These are phyloP conservation scores for Omphalea diandra DNA, from an alignment of 441 rosid species.

Conservation along the genomic window DNA sequence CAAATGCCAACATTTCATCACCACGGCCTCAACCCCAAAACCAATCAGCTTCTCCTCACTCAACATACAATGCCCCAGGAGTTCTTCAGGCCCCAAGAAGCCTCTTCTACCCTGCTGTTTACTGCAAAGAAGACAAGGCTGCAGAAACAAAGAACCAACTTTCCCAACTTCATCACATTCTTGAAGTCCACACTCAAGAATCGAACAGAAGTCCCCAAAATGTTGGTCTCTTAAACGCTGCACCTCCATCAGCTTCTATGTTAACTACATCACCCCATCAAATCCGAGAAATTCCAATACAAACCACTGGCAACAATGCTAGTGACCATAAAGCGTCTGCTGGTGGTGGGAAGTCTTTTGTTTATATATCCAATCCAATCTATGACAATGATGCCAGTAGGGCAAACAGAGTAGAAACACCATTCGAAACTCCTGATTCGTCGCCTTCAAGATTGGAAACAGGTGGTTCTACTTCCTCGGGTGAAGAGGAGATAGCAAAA, in stretches of 20 bases:
- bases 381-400: slow-evolving; percentile 36
- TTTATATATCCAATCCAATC: slow-evolving; percentile 87
- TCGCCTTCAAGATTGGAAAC: slow-evolving; percentile 69
- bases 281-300: slow-evolving; percentile 33
- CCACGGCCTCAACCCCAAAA: slow-evolving; percentile 21
- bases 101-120: slow-evolving; percentile 45
- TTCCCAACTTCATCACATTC: slow-evolving; percentile 25
- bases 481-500: slow-evolving; percentile 36
- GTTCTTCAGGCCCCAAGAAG: slow-evolving; percentile 66
- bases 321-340: slow-evolving; percentile 4
- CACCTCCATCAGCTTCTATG: slow-evolving; percentile 29
- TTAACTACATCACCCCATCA: slow-evolving; percentile 32
- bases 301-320: slow-evolving; percentile 15
- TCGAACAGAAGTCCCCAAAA: slow-evolving; percentile 30
- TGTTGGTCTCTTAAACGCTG: slow-evolving; percentile 25
- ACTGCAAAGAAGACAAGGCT: slow-evolving; percentile 23
- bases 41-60: slow-evolving; percentile 39
- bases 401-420: slow-evolving; percentile 39
- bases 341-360: slow-evolving; percentile 33
- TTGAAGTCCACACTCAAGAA: slow-evolving; percentile 30
- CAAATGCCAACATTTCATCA: slow-evolving; percentile 14
- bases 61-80: slow-evolving; percentile 54
- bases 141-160: slow-evolving; percentile 23
- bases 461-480: slow-evolving; percentile 32
- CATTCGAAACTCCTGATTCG: slow-evolving; percentile 76